Evolutionary conservation across 192 early-diverging fungal species (phyloP).

Genomic region (Piromyces finnis): DNA sequence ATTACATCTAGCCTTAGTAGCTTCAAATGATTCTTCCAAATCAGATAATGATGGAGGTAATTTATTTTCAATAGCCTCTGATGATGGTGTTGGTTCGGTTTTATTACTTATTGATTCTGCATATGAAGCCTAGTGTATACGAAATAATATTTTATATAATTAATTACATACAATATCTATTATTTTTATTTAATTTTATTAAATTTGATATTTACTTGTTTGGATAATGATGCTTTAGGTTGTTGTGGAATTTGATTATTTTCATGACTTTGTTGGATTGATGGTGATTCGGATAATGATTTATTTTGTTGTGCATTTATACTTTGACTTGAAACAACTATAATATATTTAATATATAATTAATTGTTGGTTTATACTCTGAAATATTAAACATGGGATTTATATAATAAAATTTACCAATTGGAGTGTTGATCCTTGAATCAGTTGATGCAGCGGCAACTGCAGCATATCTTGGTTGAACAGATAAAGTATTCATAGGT

Average conservation of each 20-base stretch:
- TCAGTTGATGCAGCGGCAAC: slow-evolving; percentile 12
- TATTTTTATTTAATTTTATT: too few relatives aligned
- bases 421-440: slow-evolving; percentile 1
- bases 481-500: background rate
- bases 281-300: background rate
- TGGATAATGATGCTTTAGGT: background rate
- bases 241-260: slow-evolving; percentile 2
- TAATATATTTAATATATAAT: background rate
- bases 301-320: background rate
- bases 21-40: slow-evolving; percentile 44
- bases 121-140: background rate
- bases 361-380: too few relatives aligned
- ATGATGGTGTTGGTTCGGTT: background rate
- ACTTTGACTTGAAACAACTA: slow-evolving; percentile 2
- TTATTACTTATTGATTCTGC: slow-evolving; percentile 9
- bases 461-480: slow-evolving; percentile 12
- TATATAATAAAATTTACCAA: too few relatives aligned
- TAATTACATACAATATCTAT: too few relatives aligned
- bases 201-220: background rate
- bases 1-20: slow-evolving; percentile 40
- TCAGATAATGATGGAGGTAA: slow-evolving; percentile 49
- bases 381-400: too few relatives aligned
- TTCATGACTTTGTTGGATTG: background rate
- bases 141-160: too few relatives aligned
- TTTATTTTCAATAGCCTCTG: slow-evolving; percentile 20